These are phyloP conservation scores for Teratosphaeriaceae sp. DNA, from an alignment of 2,329 filamentous ascomycete genomes.

Conservation along the genomic window DNA sequence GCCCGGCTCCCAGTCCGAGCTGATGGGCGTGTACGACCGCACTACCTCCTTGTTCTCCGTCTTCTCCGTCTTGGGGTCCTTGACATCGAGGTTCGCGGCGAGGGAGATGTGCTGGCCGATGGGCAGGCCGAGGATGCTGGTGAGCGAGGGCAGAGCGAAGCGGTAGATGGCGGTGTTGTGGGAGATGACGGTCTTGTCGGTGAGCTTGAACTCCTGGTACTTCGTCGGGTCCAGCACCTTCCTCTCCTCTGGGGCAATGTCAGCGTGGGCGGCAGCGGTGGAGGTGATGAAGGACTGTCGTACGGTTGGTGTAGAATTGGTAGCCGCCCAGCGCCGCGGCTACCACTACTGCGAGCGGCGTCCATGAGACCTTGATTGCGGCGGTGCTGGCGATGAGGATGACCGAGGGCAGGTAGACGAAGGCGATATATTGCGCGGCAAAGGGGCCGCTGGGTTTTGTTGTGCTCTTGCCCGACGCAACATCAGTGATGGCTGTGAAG, in stretches of 20 bases:
- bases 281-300: slow-evolving; percentile 29
- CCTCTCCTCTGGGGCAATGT: slow-evolving; percentile 55
- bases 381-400: slow-evolving; percentile 69
- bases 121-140: slow-evolving; percentile 83
- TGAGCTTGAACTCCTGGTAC: slow-evolving; percentile 89
- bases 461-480: slow-evolving; percentile 8
- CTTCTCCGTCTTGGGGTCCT: slow-evolving; percentile 53
- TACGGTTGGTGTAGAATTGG: slow-evolving; percentile 68
- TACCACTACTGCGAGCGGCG: slow-evolving; percentile 61
- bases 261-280: slow-evolving; percentile 4
- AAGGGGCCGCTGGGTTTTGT: slow-evolving; percentile 33
- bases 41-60: slow-evolving; percentile 75
- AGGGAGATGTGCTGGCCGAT: slow-evolving; percentile 99
- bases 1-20: slow-evolving; percentile 79
- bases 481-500: slow-evolving; percentile 9
- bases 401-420: slow-evolving; percentile 75
- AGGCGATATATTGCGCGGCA: slow-evolving; percentile 63
- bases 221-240: slow-evolving; percentile 83
- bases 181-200: slow-evolving; percentile 90
- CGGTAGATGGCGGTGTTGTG: slow-evolving; percentile 99
- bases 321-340: slow-evolving; percentile 60
- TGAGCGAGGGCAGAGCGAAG: slow-evolving; percentile 72
- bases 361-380: slow-evolving; percentile 73
- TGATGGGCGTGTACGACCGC: slow-evolving; percentile 88
- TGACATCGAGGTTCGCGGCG: slow-evolving; percentile 70